These are phyloP conservation scores for Cyclocybe aegerita DNA, from an alignment of 768 basidiomycete species.

Conservation along the genomic window DNA sequence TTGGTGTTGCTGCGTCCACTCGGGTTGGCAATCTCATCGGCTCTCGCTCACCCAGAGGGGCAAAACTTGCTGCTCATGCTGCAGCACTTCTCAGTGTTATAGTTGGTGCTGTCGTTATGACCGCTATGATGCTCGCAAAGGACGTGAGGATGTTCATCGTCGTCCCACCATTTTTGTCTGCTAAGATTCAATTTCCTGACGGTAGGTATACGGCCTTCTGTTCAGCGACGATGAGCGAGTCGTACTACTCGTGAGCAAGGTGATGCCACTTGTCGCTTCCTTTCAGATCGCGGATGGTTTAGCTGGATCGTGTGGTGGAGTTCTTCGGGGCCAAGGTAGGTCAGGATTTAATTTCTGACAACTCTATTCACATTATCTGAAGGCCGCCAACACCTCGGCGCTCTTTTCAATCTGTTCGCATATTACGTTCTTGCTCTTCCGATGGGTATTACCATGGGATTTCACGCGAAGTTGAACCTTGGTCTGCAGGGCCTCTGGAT, in stretches of 20 bases:
- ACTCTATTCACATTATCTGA: background rate
- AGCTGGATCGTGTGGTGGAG: conserved; percentile 61
- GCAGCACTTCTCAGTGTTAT: conserved; percentile 64
- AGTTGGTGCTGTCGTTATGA: conserved; percentile 59
- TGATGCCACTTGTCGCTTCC: conserved; percentile 74
- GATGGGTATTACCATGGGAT: conserved; percentile 72
- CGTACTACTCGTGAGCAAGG: conserved; percentile 56
- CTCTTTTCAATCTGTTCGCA: conserved; percentile 69
- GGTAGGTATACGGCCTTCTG: conserved; percentile 61
- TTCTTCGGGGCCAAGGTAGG: conserved; percentile 78
- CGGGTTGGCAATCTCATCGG: conserved; percentile 77
- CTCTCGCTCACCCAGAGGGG: conserved; percentile 46
- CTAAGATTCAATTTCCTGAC: background rate
- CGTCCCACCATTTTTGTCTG: background rate
- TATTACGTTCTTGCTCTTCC: conserved; percentile 83
- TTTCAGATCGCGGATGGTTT: conserved; percentile 84
- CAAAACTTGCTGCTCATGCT: conserved; percentile 60
- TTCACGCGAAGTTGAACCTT: conserved; percentile 39
- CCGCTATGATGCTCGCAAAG: conserved; percentile 52
- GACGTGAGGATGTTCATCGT: conserved; percentile 39
- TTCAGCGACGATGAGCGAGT: conserved; percentile 67
- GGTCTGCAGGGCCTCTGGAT: conserved; percentile 80
- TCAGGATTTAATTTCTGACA: background rate
- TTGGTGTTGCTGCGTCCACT: conserved; percentile 72
- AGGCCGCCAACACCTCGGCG: conserved; percentile 75